Base-by-base conservation (phyloP, 1,139 yeast species). In the Pichia sp. region DNA sequence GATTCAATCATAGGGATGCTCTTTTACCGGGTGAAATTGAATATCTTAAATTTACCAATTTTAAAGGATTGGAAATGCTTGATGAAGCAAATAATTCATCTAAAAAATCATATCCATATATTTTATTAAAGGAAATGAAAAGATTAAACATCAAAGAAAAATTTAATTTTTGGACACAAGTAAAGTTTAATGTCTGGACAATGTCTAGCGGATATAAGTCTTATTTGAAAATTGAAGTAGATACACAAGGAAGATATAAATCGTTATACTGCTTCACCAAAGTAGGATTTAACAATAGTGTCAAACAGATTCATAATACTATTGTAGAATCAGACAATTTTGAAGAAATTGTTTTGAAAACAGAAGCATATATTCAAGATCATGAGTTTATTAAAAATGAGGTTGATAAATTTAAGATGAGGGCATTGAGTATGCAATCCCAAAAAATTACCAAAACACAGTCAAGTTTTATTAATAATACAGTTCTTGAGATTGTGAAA, bases 11-110 rank as follows among this genome's bases (percentile, higher is more conserved):
- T 8, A 12, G 37, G 4, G 52, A 54, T 35, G 34, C 37, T 20
- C 27, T 35, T 12, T 27, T 53, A 24, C 52, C 52, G 2, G 54
- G 54, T 7, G 57, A 56, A 20, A 32, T 60, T 25, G 53, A 53
- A 2, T 60, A 58, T 35, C 49, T 60, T 26, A 61, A 59, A 30
- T 50, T 57, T 31, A 52, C 53, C 16, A 56, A 51, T 28, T 51
- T 51, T 37, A 58, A 57, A 36, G 61, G 62, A 2, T 52, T 52
- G 23, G 52, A 59, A 24, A 31, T 42, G 35, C n/a, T 48, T 6
- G 55, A 55, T 10, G 43, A 57, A 61, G 3, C 57, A 60, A 33
- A 69, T 51, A 54, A 42, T 20, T 40, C 51, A 5, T 32, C 35
- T 43, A 45, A 42, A 6, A 43, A 45, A 8, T 39, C 49, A 0